Evolutionary conservation across 495 filamentous ascomycete genomes (phyloP), one percentile per base, ranked within the genome.

Genomic region (Copromyces sp.): DNA sequence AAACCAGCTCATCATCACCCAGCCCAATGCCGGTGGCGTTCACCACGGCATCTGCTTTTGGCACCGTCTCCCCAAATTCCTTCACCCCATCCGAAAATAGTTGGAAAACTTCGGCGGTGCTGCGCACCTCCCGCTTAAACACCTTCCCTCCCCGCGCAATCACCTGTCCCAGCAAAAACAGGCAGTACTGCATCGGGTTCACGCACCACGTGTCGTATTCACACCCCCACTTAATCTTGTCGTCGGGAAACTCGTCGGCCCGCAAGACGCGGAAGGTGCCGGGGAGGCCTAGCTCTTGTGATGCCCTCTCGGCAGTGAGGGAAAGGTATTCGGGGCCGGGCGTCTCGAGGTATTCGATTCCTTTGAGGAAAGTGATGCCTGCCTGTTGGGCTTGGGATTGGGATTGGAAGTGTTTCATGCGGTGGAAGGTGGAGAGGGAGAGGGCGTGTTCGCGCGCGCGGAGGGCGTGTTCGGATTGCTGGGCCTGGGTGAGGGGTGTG

Each of bases 131-230:
- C 68, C 83, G 82, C 68, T 81, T 77, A n/a, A 80, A 77, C 0
- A 81, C 7, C 61, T 77, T 77, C 0, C 88, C 89, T 1, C 89
- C 88, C 3, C 78, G 80, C 17, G 86, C 70, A 8, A 84, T 79
- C 70, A 90, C 87, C 76, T 82, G 76, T 2, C 88, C 80, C 69
- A 90, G 76, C 73, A 91, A 75, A 72, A 86, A 84, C 20, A 81
- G 80, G 75, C 86, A 88, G 74, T 91, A 91, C 7, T 90, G 86
- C 75, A 89, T 89, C 7, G 88, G 84, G 73, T 90, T 90, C 6
- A 91, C 76, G 74, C 85, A 88, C 76, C 85, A 89, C 0, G 88
- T 86, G 17, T 82, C 73, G 78, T 91, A 91, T 73, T 84, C 77
- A 16, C 84, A 88, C 0, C 87, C 89, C 87, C 87, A 87, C 20